Evolutionary conservation across 2,329 filamentous ascomycete genomes (phyloP).

Genomic region (Penicillium polonicum): DNA sequence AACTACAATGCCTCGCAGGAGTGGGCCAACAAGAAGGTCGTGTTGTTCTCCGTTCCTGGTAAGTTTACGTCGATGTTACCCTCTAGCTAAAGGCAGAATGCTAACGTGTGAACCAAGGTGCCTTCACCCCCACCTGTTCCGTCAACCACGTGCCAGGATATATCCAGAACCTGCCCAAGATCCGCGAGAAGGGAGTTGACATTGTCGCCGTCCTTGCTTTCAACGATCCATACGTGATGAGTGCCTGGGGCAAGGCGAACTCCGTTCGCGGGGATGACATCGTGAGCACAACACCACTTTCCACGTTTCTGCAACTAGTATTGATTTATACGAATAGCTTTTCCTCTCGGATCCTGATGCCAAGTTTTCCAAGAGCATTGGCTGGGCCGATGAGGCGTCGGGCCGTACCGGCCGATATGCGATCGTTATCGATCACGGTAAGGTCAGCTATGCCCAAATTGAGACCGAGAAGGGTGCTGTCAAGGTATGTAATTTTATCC

Average conservation of each 20-base stretch:
- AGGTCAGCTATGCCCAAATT: conserved; percentile 73
- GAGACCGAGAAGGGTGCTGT: conserved; percentile 52
- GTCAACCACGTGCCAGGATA: conserved; percentile 75
- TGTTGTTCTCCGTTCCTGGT: conserved; percentile 69
- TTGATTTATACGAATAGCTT: conserved; percentile 47
- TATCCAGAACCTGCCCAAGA: conserved; percentile 65
- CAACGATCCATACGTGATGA: conserved; percentile 85
- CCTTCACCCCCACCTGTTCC: conserved; percentile 84
- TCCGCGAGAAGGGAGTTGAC: conserved; percentile 78
- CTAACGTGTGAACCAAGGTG: conserved; percentile 46
- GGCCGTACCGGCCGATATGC: conserved; percentile 76
- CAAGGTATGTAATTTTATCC: conserved; percentile 27
- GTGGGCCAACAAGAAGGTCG: conserved; percentile 70
- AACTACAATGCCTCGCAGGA: conserved; percentile 78
- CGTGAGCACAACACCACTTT: conserved; percentile 34
- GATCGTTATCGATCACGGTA: conserved; percentile 77
- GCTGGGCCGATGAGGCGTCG: conserved; percentile 59
- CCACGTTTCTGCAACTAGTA: not conserved
- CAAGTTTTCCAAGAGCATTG: conserved; percentile 71
- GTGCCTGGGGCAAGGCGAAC: conserved; percentile 85
- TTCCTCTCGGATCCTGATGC: conserved; percentile 72
- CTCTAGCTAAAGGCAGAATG: not conserved
- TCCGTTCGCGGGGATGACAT: conserved; percentile 68
- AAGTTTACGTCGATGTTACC: conserved; percentile 11
- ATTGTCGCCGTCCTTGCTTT: conserved; percentile 73